Conservation (phyloP, 441 rosid genomes). For the Syzygium malaccense region DNA sequence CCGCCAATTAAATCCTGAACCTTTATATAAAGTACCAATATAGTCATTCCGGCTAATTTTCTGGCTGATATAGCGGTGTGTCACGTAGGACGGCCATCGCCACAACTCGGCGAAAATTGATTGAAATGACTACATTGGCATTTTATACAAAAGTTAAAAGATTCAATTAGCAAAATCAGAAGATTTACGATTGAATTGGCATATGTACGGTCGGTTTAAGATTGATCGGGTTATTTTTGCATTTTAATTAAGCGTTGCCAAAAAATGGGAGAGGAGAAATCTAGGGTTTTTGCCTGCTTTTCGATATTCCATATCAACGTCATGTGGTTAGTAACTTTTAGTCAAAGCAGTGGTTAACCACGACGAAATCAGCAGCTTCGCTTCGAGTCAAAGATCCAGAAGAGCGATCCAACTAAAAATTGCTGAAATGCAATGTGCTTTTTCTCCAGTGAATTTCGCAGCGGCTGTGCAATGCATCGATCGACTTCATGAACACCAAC, state of each 20-base stretch:
- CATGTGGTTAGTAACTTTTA: neutral
- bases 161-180: neutral
- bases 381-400: neutral
- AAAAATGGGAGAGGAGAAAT: neutral
- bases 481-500: neutral
- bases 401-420: neutral
- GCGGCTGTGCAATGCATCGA: neutral
- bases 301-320: neutral
- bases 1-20: neutral
- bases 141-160: accelerated
- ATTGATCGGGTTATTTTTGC: neutral
- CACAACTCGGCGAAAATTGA: neutral
- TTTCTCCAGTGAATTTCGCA: neutral
- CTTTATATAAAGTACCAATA: neutral
- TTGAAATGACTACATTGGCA: neutral
- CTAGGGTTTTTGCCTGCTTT: neutral
- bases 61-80: accelerated
- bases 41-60: accelerated
- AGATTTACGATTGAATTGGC: neutral
- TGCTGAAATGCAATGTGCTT: neutral
- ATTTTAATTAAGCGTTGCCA: neutral
- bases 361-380: neutral
- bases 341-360: neutral
- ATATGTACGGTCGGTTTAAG: neutral
- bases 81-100: accelerated